Conservation (phyloP, 371 early-diverging fungal species). For the Apophysomyces elegans region DNA sequence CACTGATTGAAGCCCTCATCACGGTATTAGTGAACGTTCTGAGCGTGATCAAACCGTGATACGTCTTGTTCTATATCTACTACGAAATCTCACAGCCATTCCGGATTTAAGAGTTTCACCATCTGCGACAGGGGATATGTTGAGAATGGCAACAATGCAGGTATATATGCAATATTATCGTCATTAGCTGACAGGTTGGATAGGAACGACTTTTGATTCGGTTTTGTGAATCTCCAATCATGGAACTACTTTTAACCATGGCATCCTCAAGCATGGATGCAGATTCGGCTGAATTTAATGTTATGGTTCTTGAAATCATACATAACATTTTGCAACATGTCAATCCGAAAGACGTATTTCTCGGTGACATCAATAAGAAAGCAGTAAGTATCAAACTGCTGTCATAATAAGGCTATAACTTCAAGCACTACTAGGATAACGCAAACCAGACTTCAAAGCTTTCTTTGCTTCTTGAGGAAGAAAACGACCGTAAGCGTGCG, state of each 20-base stretch:
- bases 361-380: conserved; percentile 3
- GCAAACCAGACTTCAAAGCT: conserved; percentile 24
- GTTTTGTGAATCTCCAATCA: conserved; percentile 54
- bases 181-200: neutral
- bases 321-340: conserved; percentile 61
- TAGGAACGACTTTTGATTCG: conserved; percentile 62
- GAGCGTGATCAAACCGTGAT: conserved; percentile 72
- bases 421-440: neutral
- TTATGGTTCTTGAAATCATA: conserved; percentile 65
- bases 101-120: conserved; percentile 63
- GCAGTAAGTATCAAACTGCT: neutral
- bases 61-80: conserved; percentile 74
- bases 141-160: conserved; percentile 64
- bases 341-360: conserved; percentile 51
- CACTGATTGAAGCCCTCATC: conserved; percentile 10
- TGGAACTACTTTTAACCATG: conserved; percentile 63
- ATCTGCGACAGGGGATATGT: conserved; percentile 48
- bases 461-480: conserved; percentile 33
- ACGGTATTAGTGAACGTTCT: conserved; percentile 51
- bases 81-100: conserved; percentile 84
- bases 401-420: neutral
- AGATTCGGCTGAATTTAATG: conserved; percentile 67
- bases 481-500: conserved; percentile 24
- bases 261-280: conserved; percentile 59
- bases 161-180: conserved; percentile 24